phyloP scores from a whole-genome alignment of 2,329 filamentous ascomycete genomes.

The Colletotrichum gigasporum region DNA sequence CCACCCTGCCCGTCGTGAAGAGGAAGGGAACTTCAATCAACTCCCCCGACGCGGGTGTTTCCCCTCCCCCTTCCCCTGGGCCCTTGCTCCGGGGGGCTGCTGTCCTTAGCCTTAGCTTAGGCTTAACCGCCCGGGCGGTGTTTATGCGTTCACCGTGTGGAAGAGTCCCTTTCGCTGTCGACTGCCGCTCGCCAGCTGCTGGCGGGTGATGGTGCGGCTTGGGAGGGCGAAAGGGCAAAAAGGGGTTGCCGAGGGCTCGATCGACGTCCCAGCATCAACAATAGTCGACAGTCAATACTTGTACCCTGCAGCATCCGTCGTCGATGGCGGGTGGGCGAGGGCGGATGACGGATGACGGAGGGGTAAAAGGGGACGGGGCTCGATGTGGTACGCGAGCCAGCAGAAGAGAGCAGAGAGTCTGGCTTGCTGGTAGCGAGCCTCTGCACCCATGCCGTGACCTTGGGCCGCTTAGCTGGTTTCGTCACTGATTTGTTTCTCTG shows the following conservation, averaged over 20 bases:
- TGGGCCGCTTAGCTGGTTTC: slow-evolving; percentile 1
- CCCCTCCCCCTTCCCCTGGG: neutral
- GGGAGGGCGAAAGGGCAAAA: neutral
- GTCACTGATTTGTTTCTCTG: slow-evolving; percentile 3
- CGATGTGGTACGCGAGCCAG: too few species aligned
- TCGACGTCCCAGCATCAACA: too few species aligned
- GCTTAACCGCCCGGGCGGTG: slow-evolving; percentile 24
- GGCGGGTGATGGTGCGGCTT: neutral
- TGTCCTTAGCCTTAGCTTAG: slow-evolving; percentile 1
- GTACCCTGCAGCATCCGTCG: too few species aligned
- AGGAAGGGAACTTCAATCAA: too few species aligned
- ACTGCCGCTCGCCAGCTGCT: neutral
- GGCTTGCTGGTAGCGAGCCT: neutral
- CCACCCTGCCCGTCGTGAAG: too few species aligned
- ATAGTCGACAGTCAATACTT: too few species aligned
- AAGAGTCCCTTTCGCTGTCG: neutral
- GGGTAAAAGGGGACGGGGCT: too few species aligned
- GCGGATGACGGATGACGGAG: too few species aligned
- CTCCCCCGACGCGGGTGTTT: neutral
- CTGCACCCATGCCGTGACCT: too few species aligned
- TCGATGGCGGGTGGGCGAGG: too few species aligned
- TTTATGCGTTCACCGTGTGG: slow-evolving; percentile 9
- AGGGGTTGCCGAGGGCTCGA: neutral
- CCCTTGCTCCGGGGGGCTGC: neutral
- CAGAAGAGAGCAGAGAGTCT: too few species aligned